Base-by-base conservation (phyloP, 2,329 filamentous ascomycete genomes). In the Colletotrichum caudatum region DNA sequence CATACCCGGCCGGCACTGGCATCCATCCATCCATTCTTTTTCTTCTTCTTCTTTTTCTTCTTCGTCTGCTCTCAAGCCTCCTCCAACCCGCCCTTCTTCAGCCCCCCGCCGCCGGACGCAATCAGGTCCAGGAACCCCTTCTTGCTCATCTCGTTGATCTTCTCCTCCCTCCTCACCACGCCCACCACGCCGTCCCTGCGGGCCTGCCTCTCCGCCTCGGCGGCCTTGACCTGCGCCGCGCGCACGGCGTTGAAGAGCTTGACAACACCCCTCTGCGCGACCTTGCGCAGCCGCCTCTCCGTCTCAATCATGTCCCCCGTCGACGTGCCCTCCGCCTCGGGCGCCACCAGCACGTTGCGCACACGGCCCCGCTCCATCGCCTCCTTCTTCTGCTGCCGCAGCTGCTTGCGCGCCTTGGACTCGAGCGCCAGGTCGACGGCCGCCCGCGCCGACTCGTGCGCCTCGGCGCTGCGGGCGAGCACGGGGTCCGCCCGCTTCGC, bases 201-300 rank as follows among this genome's bases (percentile, higher is more conserved):
- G 60, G 90, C 88, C 75, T 89, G 89, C 80, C 86, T 89, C 78
- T 93, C 91, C 6, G 94, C 92, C 81, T 95, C 91, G 71, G 92
- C 89, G 2, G 92, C 95, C 81, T 95, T 93, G 69, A 98, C 93
- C 82, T 99, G 96, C 18, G 96, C 95, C 29, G 94, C 94, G 56
- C 95, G 88, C 41, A 99, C 94, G 0, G 96, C 96, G 81, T 98
- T 98, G 83, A 99, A 99, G 70, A 99, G 86, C 85, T 95, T 97
- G 33, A 98, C 92, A 51, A 99, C 96, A 89, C 95, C 95, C 66
- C 94, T 89, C 82, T 98, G 94, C 56, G 95, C 95, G 60, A 93
- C 94, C 85, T 97, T 96, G 77, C 93, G 90, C 78, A 98, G 81
- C 74, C 90, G 86, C 83, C 91, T 92, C 85, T 98, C 95, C 76